Evolutionary conservation across 1,284 basidiomycete genomes (phyloP).

Genomic region (Leccinum fuscescens): DNA sequence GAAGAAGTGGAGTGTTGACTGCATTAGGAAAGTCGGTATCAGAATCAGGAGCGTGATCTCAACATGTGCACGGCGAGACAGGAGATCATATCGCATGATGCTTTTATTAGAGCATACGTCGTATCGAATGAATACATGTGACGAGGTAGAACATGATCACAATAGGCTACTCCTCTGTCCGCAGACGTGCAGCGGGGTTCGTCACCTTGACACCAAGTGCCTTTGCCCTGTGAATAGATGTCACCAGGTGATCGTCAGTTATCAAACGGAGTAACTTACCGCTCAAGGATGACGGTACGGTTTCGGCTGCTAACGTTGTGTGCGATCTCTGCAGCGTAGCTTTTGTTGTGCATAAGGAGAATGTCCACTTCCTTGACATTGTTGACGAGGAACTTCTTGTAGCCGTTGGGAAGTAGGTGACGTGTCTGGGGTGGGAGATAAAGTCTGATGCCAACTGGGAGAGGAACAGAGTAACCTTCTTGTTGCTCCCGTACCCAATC

Average conservation of each 20-base stretch:
- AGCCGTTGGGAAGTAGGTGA: slow-evolving; percentile 90
- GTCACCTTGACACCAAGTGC: slow-evolving; percentile 91
- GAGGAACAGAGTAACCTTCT: slow-evolving; percentile 46
- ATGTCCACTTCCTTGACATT: slow-evolving; percentile 92
- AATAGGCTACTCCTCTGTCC: slow-evolving; percentile 78
- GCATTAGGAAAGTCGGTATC: slow-evolving; percentile 27
- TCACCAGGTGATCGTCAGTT: neutral
- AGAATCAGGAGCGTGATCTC: neutral
- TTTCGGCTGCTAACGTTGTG: slow-evolving; percentile 98
- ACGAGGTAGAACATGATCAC: slow-evolving; percentile 27
- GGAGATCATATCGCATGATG: slow-evolving; percentile 9
- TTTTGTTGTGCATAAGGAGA: slow-evolving; percentile 97
- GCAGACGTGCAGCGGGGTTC: slow-evolving; percentile 92
- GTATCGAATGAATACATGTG: slow-evolving; percentile 42
- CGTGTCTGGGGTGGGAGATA: slow-evolving; percentile 57
- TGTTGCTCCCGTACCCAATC: slow-evolving; percentile 88
- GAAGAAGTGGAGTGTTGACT: slow-evolving; percentile 21
- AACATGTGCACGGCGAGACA: neutral
- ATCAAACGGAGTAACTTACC: slow-evolving; percentile 46
- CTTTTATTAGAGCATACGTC: slow-evolving; percentile 35
- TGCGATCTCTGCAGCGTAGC: slow-evolving; percentile 94
- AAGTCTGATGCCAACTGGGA: slow-evolving; percentile 3
- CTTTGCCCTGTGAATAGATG: slow-evolving; percentile 66
- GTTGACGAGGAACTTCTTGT: slow-evolving; percentile 92
- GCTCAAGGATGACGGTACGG: slow-evolving; percentile 89